Base-by-base conservation (phyloP, 2,329 filamentous ascomycete genomes). In the Clarireedia hainanense region DNA sequence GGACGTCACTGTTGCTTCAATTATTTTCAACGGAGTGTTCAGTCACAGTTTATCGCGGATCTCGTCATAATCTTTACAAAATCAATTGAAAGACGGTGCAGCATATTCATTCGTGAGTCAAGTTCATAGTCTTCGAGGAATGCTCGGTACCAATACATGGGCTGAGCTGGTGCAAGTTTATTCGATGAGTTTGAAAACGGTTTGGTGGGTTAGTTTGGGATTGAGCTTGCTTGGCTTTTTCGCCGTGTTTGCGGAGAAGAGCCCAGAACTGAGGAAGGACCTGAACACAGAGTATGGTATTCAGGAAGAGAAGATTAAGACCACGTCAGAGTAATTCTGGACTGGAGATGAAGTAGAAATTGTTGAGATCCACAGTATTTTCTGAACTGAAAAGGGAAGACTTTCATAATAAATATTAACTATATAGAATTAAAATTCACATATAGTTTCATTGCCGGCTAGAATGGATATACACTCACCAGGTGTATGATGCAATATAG, bases 201-300 rank as follows among this genome's bases (percentile, higher is more conserved):
- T 52, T 14, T 56, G 39, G 47, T 47, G 40, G 40, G 30, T 47
- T 40, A 30, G 26, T 5, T 7, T 56, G 17, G 48, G n/a, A 9
- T 40, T 56, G 24, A 42, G 26, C 20, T 6, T 37, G 4, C 27
- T 56, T 23, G 42, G 26, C 7, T 56, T 56, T 15, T 47, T 56
- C 9, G 27, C 30, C 12, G 39, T 51, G 6, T 27, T 23, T 6
- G 30, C 49, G 9, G 54, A 56, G 34, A 52, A 24, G 26, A 10
- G 40, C n/a, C 26, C 52, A 5, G 30, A 37, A 20, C 30, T 56
- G 20, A 27, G 47, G 24, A 52, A 47, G 3, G 40, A 51, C 12
- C 42, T 56, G 20, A 30, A 47, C 14, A 56, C 54, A 30, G 54
- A 56, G 40, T 56, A 39, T 47, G 54, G 54, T 51, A 36, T 56